Percentiles rank a stretch among this genome's conserved stretches.
Conservation (phyloP, 495 filamentous ascomycete genomes). For the Lasiosphaeria miniovina region DNA sequence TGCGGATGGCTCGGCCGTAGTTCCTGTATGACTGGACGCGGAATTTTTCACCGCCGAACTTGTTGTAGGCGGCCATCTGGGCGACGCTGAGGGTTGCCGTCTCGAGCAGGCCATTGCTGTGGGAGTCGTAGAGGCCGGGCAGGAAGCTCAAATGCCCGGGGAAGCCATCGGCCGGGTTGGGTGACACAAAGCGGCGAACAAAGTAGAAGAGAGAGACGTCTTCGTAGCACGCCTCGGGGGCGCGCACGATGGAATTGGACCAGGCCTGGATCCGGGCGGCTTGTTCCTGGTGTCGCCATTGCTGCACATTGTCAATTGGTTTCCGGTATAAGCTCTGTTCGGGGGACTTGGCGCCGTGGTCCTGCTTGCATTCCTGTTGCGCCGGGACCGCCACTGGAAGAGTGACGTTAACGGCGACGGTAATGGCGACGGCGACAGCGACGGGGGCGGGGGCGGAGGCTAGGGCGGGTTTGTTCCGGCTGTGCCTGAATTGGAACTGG, state of each 20-base stretch:
- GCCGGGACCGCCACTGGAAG: neutral
- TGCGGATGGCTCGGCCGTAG: neutral
- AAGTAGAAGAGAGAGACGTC: conserved; percentile 27
- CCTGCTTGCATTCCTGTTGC: conserved; percentile 7
- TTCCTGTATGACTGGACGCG: conserved; percentile 21
- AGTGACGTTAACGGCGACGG: neutral
- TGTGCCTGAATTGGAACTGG: conserved; percentile 27
- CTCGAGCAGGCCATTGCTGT: conserved; percentile 20
- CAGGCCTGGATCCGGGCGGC: neutral
- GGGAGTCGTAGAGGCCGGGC: conserved; percentile 18
- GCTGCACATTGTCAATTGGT: too few species aligned
- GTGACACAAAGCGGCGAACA: conserved; percentile 23
- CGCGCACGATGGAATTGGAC: conserved; percentile 7
- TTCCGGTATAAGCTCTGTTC: too few species aligned
- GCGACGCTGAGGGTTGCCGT: conserved; percentile 1
- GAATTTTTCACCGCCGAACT: conserved; percentile 23
- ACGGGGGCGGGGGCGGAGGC: neutral
- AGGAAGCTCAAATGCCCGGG: conserved; percentile 27
- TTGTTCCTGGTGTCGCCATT: too few species aligned
- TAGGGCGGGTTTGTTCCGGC: conserved; percentile 7
- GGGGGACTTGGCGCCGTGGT: conserved; percentile 1
- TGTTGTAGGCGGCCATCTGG: conserved; percentile 28
- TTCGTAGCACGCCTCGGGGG: conserved; percentile 17
- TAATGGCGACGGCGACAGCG: neutral
- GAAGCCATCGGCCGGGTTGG: conserved; percentile 18